Conservation (phyloP, 2,329 filamentous ascomycete species). For the Orbilia blumenaviensis region DNA sequence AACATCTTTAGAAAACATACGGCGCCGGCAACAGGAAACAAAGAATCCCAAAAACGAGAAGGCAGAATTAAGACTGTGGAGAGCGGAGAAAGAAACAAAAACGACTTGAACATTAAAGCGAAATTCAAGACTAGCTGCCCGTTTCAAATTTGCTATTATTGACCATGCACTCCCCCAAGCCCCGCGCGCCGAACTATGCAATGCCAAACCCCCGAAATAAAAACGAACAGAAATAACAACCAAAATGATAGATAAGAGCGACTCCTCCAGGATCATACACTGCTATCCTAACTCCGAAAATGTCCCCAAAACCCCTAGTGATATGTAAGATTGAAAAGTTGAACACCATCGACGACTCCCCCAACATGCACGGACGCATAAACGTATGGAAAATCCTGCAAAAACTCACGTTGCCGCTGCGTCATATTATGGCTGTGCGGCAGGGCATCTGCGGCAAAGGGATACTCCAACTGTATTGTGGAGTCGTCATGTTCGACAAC, state of each 20-base stretch:
- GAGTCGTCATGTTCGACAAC: conserved; percentile 43
- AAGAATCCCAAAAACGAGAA: too few relatives aligned
- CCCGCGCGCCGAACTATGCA: too few relatives aligned
- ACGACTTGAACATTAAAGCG: too few relatives aligned
- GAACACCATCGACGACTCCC: neutral
- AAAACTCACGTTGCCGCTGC: conserved; percentile 37
- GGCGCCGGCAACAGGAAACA: too few relatives aligned
- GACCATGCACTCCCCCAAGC: neutral
- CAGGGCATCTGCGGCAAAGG: conserved; percentile 5
- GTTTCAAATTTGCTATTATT: too few relatives aligned
- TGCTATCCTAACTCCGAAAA: neutral
- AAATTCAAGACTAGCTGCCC: too few relatives aligned
- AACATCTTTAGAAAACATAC: too few relatives aligned
- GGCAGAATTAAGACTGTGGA: too few relatives aligned
- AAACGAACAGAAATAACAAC: neutral
- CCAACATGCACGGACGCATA: conserved; percentile 42
- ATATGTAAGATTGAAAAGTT: conserved; percentile 46
- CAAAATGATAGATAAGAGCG: neutral
- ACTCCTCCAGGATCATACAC: neutral
- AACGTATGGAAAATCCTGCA: conserved; percentile 50
- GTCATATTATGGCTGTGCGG: conserved; percentile 20
- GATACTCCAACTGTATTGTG: conserved; percentile 22
- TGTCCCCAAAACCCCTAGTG: conserved; percentile 31
- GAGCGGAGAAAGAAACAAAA: too few relatives aligned
- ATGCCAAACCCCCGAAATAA: neutral